Conservation (phyloP, 306 rosid species). For the Sindora glabra region DNA sequence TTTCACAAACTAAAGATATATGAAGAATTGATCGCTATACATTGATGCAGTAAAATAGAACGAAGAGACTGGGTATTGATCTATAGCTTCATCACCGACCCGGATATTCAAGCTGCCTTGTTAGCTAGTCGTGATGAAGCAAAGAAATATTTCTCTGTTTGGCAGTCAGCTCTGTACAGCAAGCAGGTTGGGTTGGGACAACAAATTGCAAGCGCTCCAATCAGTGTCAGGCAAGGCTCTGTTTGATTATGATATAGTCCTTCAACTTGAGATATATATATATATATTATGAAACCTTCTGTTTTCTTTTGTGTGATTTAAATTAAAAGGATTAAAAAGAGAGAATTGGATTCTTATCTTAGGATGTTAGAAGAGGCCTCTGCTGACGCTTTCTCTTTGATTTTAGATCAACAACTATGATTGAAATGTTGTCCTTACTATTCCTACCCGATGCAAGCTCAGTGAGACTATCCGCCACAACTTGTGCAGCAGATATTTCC, state of each 20-base stretch:
- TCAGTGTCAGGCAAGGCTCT: neutral
- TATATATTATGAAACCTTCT: slow-evolving; percentile 13
- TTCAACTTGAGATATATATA: too few species aligned
- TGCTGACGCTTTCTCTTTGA: slow-evolving; percentile 53
- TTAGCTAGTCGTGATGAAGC: neutral
- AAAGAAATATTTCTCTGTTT: slow-evolving; percentile 1
- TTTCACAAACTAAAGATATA: too few species aligned
- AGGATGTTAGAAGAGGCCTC: slow-evolving; percentile 27
- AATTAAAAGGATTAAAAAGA: neutral
- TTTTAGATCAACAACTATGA: slow-evolving; percentile 72
- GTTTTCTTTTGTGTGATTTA: slow-evolving; percentile 7
- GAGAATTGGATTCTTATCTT: neutral
- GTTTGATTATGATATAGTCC: neutral
- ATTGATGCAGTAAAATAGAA: too few species aligned
- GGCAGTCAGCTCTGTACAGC: slow-evolving; percentile 32
- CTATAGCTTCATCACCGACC: slow-evolving; percentile 8
- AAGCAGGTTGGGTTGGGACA: slow-evolving; percentile 32
- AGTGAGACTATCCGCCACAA: slow-evolving; percentile 61
- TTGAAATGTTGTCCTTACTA: slow-evolving; percentile 68
- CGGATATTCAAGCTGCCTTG: slow-evolving; percentile 28
- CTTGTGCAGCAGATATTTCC: slow-evolving; percentile 53
- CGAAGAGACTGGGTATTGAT: slow-evolving; percentile 31
- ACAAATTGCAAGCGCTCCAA: slow-evolving; percentile 8
- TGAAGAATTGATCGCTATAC: too few species aligned
- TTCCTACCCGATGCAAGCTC: slow-evolving; percentile 65